A percentile compares a stretch with the other conserved stretches of the same genome.
Evolutionary conservation across 306 rosid genomes (phyloP).

Genomic region (Hippophae gyantsensis): DNA sequence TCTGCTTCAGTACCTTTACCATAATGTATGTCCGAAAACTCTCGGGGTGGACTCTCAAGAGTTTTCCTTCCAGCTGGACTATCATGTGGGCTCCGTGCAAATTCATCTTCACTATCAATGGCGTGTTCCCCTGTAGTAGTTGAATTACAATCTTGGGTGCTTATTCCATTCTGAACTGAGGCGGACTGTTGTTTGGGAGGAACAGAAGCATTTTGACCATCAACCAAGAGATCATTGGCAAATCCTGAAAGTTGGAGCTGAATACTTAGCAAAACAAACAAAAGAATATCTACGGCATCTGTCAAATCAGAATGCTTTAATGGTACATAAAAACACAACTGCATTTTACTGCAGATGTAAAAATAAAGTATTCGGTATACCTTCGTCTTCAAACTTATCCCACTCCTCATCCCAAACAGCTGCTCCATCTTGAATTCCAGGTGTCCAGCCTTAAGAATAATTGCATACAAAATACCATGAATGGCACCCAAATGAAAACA

Average conservation of each 20-base stretch:
- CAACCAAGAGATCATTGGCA: conserved; percentile 56
- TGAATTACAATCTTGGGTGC: conserved; percentile 41
- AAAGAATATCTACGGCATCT: no score
- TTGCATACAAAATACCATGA: background rate
- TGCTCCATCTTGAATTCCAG: conserved; percentile 68
- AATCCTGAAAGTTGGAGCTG: conserved; percentile 49
- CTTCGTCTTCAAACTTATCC: conserved; percentile 99
- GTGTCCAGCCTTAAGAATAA: conserved; percentile 70
- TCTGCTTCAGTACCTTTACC: conserved; percentile 52
- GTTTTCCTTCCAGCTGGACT: conserved; percentile 59
- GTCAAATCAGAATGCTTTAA: no score
- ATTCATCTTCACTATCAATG: conserved; percentile 52
- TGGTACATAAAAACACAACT: no score
- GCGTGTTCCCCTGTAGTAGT: conserved; percentile 34
- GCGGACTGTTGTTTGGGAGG: conserved; percentile 38
- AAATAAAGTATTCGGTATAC: conserved; percentile 23
- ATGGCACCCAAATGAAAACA: background rate
- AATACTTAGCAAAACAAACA: background rate
- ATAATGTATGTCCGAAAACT: conserved; percentile 41
- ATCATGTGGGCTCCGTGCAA: conserved; percentile 57
- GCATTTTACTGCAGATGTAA: no score
- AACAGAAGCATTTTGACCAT: conserved; percentile 18
- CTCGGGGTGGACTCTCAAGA: conserved; percentile 54
- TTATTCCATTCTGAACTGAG: conserved; percentile 34
- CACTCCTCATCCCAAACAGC: conserved; percentile 97